phyloP scores from a whole-genome alignment of 495 filamentous ascomycete species.

The Lineolata rhizophorae region DNA sequence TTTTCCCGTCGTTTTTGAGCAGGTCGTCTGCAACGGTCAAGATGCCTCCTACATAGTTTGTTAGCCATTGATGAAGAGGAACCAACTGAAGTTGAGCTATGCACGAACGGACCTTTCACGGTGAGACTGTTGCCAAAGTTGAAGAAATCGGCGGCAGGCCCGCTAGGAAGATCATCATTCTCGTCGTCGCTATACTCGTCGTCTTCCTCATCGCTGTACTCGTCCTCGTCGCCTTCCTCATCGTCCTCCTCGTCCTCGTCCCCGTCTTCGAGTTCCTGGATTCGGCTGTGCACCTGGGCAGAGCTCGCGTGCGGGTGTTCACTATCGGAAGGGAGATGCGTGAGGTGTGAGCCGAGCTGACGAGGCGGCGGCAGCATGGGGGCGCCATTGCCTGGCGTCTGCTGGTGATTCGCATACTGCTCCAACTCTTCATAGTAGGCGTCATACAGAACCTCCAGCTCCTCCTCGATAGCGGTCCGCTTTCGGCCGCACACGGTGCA shows the following conservation, averaged over 20 bases:
- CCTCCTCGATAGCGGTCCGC: slow-evolving; percentile 92
- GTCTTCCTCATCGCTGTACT: slow-evolving; percentile 31
- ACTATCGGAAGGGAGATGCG: slow-evolving; percentile 24
- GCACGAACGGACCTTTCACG: slow-evolving; percentile 97
- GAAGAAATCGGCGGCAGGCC: slow-evolving; percentile 57
- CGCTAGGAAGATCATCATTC: slow-evolving; percentile 26
- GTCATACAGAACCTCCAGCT: slow-evolving; percentile 96
- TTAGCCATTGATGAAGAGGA: slow-evolving; percentile 21
- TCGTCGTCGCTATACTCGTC: slow-evolving; percentile 35
- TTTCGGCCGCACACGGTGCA: slow-evolving; percentile 95
- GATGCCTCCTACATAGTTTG: slow-evolving; percentile 57
- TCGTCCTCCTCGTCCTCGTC: slow-evolving; percentile 36
- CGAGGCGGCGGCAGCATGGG: slow-evolving; percentile 42
- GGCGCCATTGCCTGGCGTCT: slow-evolving; percentile 32
- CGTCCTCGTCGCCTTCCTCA: slow-evolving; percentile 42
- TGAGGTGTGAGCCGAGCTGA: neutral
- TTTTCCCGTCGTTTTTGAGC: slow-evolving; percentile 95
- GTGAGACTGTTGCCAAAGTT: slow-evolving; percentile 94
- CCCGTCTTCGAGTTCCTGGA: slow-evolving; percentile 36
- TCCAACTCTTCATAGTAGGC: slow-evolving; percentile 97
- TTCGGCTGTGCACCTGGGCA: slow-evolving; percentile 5
- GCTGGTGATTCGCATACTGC: slow-evolving; percentile 83
- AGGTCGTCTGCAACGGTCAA: slow-evolving; percentile 97
- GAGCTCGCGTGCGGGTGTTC: slow-evolving; percentile 1
- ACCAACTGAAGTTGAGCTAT: no score